Evolutionary conservation across 2,329 filamentous ascomycete species (phyloP), one percentile per base, ranked within the genome.

Genomic region (Aspergillus oerlinghausenensis): DNA sequence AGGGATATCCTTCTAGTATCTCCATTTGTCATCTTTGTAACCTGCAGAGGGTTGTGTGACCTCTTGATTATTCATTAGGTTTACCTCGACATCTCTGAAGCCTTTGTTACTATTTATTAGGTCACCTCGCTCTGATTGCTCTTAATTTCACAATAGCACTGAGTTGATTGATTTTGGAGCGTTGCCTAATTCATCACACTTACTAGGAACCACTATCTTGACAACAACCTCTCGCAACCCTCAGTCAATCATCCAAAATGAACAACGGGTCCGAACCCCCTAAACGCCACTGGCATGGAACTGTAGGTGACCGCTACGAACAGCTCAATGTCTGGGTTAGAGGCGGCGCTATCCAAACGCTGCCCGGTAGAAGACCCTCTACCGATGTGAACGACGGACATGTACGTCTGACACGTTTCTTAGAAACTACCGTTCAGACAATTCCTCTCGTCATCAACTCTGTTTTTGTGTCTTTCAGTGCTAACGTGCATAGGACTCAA

Each of bases 291-390:
- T 74, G 72, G 72, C 70, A 73, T 58, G 72, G 72, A 50, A 56
- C 3, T 14, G 14, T 65, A 32, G 72, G 72, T 32, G 59, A 72
- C 49, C 70, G 72, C 52, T 56, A 74, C 57, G 68, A 74, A 49
- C 72, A 73, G 50, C 64, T 60, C 42, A 74, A 72, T 51, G 70
- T 70, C 57, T 74, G 71, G 72, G 66, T 70, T 55, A 60, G 54
- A 29, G 72, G 72, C 28, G 72, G 72, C 19, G 55, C 58, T 42
- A 42, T 62, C 2, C 51, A 57, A 42, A 21, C 49, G 29, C 61
- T 59, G 14, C 51, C 51, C 6, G 59, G 61, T 17, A 67, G 64
- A 49, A 63, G 61, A 6, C 65, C 69, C 11, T 66, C 66, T 21
- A 66, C 62, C 61, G 65, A 63, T 7, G 57, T 63, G 19, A 61